Evolutionary conservation across 805 yeast genomes (phyloP).

Genomic region (Starmera pachycereana): DNA sequence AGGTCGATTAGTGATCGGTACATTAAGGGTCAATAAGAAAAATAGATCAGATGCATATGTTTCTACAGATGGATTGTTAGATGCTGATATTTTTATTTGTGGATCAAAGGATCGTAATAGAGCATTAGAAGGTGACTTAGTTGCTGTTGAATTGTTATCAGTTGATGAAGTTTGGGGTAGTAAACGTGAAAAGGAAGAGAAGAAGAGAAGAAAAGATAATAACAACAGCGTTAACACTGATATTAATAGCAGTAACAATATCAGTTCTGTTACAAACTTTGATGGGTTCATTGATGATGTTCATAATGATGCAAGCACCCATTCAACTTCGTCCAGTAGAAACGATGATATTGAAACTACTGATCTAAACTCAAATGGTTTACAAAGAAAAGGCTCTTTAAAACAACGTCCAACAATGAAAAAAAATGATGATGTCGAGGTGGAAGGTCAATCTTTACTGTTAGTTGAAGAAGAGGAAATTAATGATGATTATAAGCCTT

Average conservation of each 20-base stretch:
- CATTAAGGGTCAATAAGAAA: slow-evolving; percentile 87
- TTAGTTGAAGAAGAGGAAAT: slow-evolving; percentile 94
- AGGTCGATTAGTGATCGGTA: slow-evolving; percentile 88
- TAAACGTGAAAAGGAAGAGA: slow-evolving; percentile 93
- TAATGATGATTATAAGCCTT: slow-evolving; percentile 83
- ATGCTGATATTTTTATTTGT: slow-evolving; percentile 94
- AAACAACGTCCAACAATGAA: slow-evolving; percentile 95
- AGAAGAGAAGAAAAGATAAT: slow-evolving; percentile 78
- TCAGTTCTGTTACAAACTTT: slow-evolving; percentile 52
- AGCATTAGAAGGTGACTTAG: slow-evolving; percentile 93
- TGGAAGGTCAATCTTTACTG: slow-evolving; percentile 90
- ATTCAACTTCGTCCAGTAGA: slow-evolving; percentile 21
- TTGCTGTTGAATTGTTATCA: slow-evolving; percentile 86
- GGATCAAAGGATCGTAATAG: slow-evolving; percentile 98
- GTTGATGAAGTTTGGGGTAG: slow-evolving; percentile 98
- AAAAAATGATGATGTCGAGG: slow-evolving; percentile 97
- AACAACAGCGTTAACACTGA: slow-evolving; percentile 25
- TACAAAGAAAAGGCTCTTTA: slow-evolving; percentile 78
- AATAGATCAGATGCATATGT: slow-evolving; percentile 97
- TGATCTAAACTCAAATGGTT: slow-evolving; percentile 21
- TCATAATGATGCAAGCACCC: slow-evolving; percentile 72
- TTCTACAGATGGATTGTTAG: slow-evolving; percentile 90
- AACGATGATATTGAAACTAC: slow-evolving; percentile 9
- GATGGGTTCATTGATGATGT: slow-evolving; percentile 63
- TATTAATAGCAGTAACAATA: slow-evolving; percentile 25